Percentiles rank a stretch among this genome's conserved stretches.
Conservation (phyloP, 2,329 filamentous ascomycete genomes). For the Sordariomycetes sp. region DNA sequence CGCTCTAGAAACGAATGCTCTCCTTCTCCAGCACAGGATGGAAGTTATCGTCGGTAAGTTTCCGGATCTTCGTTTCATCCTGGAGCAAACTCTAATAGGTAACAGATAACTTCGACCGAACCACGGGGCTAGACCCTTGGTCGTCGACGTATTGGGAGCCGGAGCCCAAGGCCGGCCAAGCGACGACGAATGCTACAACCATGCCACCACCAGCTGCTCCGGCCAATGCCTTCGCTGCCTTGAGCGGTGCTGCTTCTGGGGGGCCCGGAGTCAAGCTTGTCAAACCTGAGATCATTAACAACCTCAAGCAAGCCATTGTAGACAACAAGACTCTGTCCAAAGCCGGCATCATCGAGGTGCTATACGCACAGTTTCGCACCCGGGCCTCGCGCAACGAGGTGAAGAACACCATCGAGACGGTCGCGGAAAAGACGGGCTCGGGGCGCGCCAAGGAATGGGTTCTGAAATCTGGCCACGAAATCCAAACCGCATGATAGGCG, state of each 20-base stretch:
- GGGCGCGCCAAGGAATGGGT: constrained; percentile 28
- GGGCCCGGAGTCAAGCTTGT: constrained; percentile 18
- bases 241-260: constrained; percentile 10
- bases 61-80: background rate
- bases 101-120: background rate
- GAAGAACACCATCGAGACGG: constrained; percentile 29
- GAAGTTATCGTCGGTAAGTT: constrained; percentile 62
- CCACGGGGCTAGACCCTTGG: constrained; percentile 2
- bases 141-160: constrained; percentile 58
- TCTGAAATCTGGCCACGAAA: constrained; percentile 27
- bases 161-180: constrained; percentile 21
- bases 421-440: constrained; percentile 28
- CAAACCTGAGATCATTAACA: constrained; percentile 28
- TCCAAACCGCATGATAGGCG: too few relatives aligned
- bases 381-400: constrained; percentile 27
- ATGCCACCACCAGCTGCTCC: constrained; percentile 24
- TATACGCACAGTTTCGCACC: constrained; percentile 27
- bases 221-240: constrained; percentile 25
- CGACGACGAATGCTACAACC: constrained; percentile 7
- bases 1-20: constrained; percentile 35
- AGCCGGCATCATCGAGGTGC: constrained; percentile 28
- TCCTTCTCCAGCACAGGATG: constrained; percentile 56
- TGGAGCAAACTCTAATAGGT: background rate
- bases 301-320: constrained; percentile 30
- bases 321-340: constrained; percentile 29